These are phyloP conservation scores for Peniophora sp. DNA, from an alignment of 1,284 basidiomycete species.

Conservation along the genomic window DNA sequence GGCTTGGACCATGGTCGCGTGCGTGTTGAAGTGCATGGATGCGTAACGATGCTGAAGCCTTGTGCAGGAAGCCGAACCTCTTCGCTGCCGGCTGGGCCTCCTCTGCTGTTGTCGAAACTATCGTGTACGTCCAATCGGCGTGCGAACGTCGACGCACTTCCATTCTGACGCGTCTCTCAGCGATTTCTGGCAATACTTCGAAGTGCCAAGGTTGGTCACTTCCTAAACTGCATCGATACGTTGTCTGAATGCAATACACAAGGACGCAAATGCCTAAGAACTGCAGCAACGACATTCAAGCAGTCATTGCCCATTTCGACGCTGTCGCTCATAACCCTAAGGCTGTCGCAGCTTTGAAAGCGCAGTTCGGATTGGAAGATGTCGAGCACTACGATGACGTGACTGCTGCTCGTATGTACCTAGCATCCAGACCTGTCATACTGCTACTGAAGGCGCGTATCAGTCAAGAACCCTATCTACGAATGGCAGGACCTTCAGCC, in stretches of 20 bases:
- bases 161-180: constrained; percentile 20
- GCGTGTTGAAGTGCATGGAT: constrained; percentile 13
- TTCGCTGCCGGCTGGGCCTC: constrained; percentile 67
- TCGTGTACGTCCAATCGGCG: constrained; percentile 32
- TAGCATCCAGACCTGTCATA: background rate
- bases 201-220: background rate
- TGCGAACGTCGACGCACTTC: background rate
- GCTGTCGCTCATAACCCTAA: constrained; percentile 28
- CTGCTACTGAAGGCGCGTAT: constrained; percentile 11
- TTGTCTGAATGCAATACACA: constrained; percentile 34
- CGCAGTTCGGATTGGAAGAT: constrained; percentile 46
- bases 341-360: constrained; percentile 47
- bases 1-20: constrained; percentile 69
- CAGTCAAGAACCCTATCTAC: constrained; percentile 47
- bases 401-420: constrained; percentile 44
- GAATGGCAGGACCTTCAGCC: constrained; percentile 54
- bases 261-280: constrained; percentile 62
- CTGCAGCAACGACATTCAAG: constrained; percentile 66
- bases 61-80: constrained; percentile 48
- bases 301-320: constrained; percentile 58
- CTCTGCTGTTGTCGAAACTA: constrained; percentile 65
- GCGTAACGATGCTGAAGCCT: background rate
- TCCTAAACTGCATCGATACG: too few species aligned
- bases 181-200: constrained; percentile 66
- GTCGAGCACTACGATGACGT: constrained; percentile 61